A percentile compares a stretch with the other conserved stretches of the same genome.
Conservation (phyloP, 345 rosid genomes). For the Pseudoturritis turrita region DNA sequence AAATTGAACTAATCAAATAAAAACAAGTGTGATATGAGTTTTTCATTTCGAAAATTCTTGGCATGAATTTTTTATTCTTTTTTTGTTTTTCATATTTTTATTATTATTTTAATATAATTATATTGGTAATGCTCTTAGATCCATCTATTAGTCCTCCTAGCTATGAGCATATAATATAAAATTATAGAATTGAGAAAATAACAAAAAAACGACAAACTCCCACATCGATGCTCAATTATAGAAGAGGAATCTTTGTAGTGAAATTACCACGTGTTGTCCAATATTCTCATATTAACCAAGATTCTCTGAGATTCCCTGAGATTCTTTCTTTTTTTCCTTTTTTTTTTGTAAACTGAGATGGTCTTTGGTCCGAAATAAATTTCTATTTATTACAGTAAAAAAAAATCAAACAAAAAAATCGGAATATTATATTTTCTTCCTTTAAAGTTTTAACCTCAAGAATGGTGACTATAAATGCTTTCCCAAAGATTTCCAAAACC, state of each 20-base stretch:
- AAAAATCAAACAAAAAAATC: background rate
- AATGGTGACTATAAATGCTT: background rate
- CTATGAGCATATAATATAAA: no score
- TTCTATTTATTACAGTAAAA: background rate
- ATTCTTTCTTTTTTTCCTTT: background rate
- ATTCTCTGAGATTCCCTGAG: background rate
- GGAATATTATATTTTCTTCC: background rate
- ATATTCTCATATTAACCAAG: background rate
- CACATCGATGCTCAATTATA: background rate
- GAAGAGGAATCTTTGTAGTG: background rate
- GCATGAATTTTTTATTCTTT: no score
- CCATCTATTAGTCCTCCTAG: no score
- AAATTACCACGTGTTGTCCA: background rate
- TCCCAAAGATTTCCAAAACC: background rate
- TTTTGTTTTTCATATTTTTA: no score
- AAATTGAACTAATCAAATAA: no score
- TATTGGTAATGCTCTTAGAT: no score
- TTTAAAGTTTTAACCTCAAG: background rate
- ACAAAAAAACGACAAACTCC: background rate
- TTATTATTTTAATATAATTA: no score
- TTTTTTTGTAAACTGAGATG: background rate
- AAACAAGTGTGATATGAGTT: no score
- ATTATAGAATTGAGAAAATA: background rate
- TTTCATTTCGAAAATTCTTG: no score
- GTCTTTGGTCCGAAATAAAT: background rate